phyloP scores from a whole-genome alignment of 169 alveolate genomes.

The Plasmodium berghei region DNA sequence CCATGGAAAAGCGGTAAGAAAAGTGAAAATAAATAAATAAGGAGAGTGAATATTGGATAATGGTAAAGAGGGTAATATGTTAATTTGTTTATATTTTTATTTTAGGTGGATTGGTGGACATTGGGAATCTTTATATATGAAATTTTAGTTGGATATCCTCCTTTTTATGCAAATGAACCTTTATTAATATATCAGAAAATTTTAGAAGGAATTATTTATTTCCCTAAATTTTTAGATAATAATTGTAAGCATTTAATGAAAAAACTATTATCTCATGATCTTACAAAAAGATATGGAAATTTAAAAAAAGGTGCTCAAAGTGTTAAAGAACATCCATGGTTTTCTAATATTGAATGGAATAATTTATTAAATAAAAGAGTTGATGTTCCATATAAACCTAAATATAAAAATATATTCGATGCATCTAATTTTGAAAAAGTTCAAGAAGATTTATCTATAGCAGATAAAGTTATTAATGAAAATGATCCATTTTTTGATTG shows the following conservation, averaged over 20 bases:
- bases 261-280: constrained; percentile 94
- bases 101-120: constrained; percentile 97
- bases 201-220: constrained; percentile 95
- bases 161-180: constrained; percentile 98
- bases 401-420: constrained; percentile 79
- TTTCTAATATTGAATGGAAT: constrained; percentile 88
- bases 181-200: constrained; percentile 97
- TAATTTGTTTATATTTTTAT: not conserved
- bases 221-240: constrained; percentile 93
- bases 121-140: constrained; percentile 97
- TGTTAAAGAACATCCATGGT: constrained; percentile 93
- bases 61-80: not conserved
- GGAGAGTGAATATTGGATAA: not conserved
- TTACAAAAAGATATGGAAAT: constrained; percentile 96
- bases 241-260: constrained; percentile 93
- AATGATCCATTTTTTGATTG: constrained; percentile 71
- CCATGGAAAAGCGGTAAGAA: constrained; percentile 94
- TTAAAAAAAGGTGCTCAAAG: constrained; percentile 95
- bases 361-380: constrained; percentile 85
- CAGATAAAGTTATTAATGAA: constrained; percentile 72
- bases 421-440: constrained; percentile 78
- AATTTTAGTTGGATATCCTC: constrained; percentile 98
- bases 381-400: constrained; percentile 91
- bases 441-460: constrained; percentile 60
- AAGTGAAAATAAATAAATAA: not conserved